phyloP scores from a whole-genome alignment of 2,329 filamentous ascomycete genomes.

The Exophiala spinifera region DNA sequence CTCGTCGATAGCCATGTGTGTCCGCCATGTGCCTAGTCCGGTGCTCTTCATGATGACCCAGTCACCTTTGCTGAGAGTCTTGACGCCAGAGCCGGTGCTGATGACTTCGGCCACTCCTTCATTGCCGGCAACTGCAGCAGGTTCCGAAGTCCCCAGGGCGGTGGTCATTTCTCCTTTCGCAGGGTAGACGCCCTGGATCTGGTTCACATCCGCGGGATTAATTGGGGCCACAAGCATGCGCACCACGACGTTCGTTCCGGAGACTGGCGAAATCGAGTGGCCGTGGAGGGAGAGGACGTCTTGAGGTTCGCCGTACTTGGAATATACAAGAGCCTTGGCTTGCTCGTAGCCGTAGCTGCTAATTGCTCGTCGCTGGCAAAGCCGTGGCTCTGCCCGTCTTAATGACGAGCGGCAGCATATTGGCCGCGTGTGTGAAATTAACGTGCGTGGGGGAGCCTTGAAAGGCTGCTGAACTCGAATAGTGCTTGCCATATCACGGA shows the following conservation, averaged over 20 bases:
- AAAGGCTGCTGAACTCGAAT: slow-evolving; percentile 2
- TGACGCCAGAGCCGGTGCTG: slow-evolving; percentile 60
- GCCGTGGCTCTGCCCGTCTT: neutral
- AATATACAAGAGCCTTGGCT: slow-evolving; percentile 48
- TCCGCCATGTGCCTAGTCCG: slow-evolving; percentile 91
- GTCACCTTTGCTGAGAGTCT: slow-evolving; percentile 69
- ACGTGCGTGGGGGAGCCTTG: neutral
- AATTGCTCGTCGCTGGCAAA: slow-evolving; percentile 36
- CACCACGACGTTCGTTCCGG: slow-evolving; percentile 68
- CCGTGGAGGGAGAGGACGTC: slow-evolving; percentile 49
- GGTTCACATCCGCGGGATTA: slow-evolving; percentile 97
- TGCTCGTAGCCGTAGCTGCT: slow-evolving; percentile 51
- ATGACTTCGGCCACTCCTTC: slow-evolving; percentile 93
- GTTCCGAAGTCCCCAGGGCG: slow-evolving; percentile 70
- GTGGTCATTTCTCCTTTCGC: slow-evolving; percentile 75
- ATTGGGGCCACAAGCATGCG: slow-evolving; percentile 87
- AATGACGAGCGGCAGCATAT: slow-evolving; percentile 5
- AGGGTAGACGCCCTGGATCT: slow-evolving; percentile 94
- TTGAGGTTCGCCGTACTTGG: slow-evolving; percentile 48
- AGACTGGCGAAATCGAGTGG: slow-evolving; percentile 48
- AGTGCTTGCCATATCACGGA: slow-evolving; percentile 23
- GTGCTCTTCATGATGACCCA: slow-evolving; percentile 88
- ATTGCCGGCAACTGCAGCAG: slow-evolving; percentile 78
- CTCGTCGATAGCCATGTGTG: slow-evolving; percentile 69
- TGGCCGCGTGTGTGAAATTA: slow-evolving; percentile 4